These are phyloP conservation scores for Xylaria venustula DNA, from an alignment of 495 filamentous ascomycete species.

Conservation along the genomic window DNA sequence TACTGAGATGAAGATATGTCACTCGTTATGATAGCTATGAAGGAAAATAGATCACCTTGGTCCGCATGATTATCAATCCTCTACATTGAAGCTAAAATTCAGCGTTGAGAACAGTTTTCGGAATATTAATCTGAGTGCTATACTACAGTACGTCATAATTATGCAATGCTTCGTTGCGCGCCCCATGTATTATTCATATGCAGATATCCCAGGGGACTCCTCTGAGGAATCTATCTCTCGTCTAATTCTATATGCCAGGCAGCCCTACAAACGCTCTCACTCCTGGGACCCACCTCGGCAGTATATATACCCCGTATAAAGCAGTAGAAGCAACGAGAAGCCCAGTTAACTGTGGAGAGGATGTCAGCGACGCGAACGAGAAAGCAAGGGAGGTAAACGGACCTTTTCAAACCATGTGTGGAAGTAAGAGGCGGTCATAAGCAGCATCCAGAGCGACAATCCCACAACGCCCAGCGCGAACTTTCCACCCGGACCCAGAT, in stretches of 20 bases:
- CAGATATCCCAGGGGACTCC: neutral
- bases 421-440: constrained; percentile 97
- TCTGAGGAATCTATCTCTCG: neutral
- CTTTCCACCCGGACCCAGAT: constrained; percentile 43
- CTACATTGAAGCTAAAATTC: too few species aligned
- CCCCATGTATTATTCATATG: neutral
- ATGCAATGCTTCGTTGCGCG: neutral
- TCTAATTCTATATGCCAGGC: constrained; percentile 58
- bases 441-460: constrained; percentile 86
- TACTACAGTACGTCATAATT: neutral
- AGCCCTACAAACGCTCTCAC: constrained; percentile 68
- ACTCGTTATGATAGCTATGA: too few species aligned
- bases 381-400: constrained; percentile 23
- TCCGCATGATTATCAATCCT: too few species aligned
- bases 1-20: too few species aligned
- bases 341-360: constrained; percentile 60
- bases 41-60: too few species aligned
- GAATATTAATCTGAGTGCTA: neutral
- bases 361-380: constrained; percentile 17
- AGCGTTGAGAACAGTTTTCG: too few species aligned
- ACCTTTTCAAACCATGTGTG: constrained; percentile 99
- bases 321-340: constrained; percentile 65
- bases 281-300: constrained; percentile 64
- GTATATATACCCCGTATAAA: constrained; percentile 72
- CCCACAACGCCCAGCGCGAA: constrained; percentile 53